phyloP scores from a whole-genome alignment of 2,329 filamentous ascomycete genomes.

The Dactylellina drechsleri region DNA sequence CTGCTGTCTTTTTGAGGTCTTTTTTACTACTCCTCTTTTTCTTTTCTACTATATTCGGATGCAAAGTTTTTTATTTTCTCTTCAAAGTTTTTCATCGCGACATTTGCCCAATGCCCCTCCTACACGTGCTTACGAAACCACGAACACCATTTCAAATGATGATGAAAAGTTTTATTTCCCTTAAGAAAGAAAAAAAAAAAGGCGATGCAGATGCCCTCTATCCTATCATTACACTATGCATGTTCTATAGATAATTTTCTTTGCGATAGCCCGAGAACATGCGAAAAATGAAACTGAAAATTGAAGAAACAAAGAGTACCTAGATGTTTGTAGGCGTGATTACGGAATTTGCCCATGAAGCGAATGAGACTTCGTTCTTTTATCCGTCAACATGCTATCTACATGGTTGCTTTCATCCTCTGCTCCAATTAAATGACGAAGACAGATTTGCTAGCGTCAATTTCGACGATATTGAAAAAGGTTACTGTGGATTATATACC shows the following conservation, averaged over 20 bases:
- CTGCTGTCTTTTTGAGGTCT: background rate
- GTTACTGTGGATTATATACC: too few relatives aligned
- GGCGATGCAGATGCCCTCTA: background rate
- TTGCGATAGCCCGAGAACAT: constrained; percentile 36
- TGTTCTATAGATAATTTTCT: constrained; percentile 32
- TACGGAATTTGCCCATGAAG: too few relatives aligned
- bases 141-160: constrained; percentile 10
- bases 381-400: too few relatives aligned
- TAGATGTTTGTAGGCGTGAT: too few relatives aligned
- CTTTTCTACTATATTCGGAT: constrained; percentile 17
- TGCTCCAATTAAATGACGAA: too few relatives aligned
- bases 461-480: too few relatives aligned
- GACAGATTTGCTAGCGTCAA: too few relatives aligned
- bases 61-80: constrained; percentile 20
- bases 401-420: too few relatives aligned
- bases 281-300: constrained; percentile 4
- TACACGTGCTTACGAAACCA: background rate
- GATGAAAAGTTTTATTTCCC: constrained; percentile 13
- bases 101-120: too few relatives aligned
- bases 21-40: constrained; percentile 20
- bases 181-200: constrained; percentile 4
- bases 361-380: too few relatives aligned
- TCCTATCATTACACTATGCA: background rate
- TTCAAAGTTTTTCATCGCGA: too few relatives aligned
- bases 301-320: background rate